Evolutionary conservation across 129 eudicot genomes (phyloP).

Genomic region (Pseudognaphalium luteoalbum): DNA sequence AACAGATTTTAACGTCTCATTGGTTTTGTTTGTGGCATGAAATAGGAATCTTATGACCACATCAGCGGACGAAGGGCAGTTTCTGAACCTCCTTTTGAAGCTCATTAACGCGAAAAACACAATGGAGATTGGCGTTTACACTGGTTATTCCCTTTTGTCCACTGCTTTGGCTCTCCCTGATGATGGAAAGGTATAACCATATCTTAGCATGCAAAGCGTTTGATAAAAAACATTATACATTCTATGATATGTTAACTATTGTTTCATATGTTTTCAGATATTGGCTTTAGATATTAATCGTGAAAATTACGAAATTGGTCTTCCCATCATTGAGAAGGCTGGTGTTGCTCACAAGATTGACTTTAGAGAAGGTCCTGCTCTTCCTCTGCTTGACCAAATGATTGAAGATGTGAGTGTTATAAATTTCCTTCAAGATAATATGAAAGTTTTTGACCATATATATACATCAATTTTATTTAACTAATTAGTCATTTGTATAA

Average conservation of each 20-base stretch:
- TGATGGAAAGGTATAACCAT: conserved; percentile 33
- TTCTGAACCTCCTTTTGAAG: conserved; percentile 41
- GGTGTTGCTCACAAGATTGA: conserved; percentile 41
- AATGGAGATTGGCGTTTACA: conserved; percentile 56
- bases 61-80: conserved; percentile 59
- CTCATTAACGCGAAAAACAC: conserved; percentile 54
- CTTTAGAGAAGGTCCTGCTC: conserved; percentile 40
- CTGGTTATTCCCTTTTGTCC: conserved; percentile 58
- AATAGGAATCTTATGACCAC: conserved; percentile 54
- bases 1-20: too few species aligned
- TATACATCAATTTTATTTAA: too few species aligned
- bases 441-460: too few species aligned
- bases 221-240: too few species aligned
- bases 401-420: conserved; percentile 20
- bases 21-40: neutral
- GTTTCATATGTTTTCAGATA: conserved; percentile 14
- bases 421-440: too few species aligned
- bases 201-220: too few species aligned
- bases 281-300: conserved; percentile 35
- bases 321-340: conserved; percentile 38
- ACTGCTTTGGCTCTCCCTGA: conserved; percentile 59
- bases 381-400: conserved; percentile 38
- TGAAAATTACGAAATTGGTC: conserved; percentile 34
- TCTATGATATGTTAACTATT: too few species aligned
- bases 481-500: too few species aligned